Evolutionary conservation across 306 rosid genomes (phyloP).

Genomic region (Prunus persica): DNA sequence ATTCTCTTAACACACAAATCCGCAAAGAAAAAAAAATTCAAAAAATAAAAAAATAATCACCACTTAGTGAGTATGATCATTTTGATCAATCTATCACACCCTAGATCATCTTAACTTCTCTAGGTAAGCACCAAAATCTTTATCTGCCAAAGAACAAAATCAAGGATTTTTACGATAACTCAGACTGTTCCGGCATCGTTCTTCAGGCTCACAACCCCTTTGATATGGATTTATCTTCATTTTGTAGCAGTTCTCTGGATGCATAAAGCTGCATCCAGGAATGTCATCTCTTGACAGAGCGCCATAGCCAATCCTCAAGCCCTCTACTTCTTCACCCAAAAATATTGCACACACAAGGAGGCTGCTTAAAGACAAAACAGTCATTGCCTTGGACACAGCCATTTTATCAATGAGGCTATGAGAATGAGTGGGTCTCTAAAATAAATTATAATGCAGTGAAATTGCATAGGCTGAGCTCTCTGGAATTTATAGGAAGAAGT

Average conservation of each 20-base stretch:
- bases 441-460: not conserved
- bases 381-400: not conserved
- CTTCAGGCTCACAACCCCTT: not conserved
- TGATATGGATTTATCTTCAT: not conserved
- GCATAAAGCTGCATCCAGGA: not conserved
- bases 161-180: not conserved
- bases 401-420: not conserved
- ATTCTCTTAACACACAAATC: too few species aligned
- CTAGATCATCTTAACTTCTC: not conserved
- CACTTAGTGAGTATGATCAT: not conserved
- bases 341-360: not conserved
- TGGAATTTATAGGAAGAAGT: not conserved
- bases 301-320: not conserved
- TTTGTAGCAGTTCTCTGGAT: not conserved
- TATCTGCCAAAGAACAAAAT: not conserved
- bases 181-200: not conserved
- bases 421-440: too few species aligned
- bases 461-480: not conserved
- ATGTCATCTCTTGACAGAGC: too few species aligned
- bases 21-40: too few species aligned
- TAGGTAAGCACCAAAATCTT: not conserved
- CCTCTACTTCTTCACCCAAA: not conserved
- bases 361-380: not conserved
- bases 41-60: too few species aligned
- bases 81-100: not conserved